Base-by-base conservation (phyloP, 129 eudicot species). In the Artemisia argyi region DNA sequence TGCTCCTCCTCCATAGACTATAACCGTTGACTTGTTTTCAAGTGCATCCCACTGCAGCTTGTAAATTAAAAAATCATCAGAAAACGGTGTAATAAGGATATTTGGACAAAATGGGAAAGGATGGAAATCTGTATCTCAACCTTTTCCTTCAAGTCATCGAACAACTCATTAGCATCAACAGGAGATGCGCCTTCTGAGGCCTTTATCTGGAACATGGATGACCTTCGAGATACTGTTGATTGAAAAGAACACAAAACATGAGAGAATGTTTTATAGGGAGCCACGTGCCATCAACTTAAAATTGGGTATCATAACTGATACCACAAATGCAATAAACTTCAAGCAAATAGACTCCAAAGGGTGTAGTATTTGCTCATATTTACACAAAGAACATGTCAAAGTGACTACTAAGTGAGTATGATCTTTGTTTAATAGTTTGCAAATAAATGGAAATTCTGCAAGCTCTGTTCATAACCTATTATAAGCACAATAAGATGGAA, bases 1-100 rank as follows among this genome's bases (percentile, higher is more conserved):
- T 39, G 89, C 97, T 50, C 99, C 99, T 84, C 99, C 99, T 66
- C 99, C 99, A 65, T 94, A 93, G 71, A 85, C 47, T 73, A 90
- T 66, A 15, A 94, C 97, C 4, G 97, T 94, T 4, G 97, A 80
- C 82, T 94, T 94, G 91, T 94, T 86, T 76, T 94, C 99, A 85
- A 94, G 81, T 61, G 87, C 89, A 77, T 94, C 99, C 99, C 99
- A 94, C 94, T 90, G 42, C 66, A 63, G 19, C 48, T 57, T 8
- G 39, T 48, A 73, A 26, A 28, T 28, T 3, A 26, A 28, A 28
- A 28, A 28, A 28, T 28, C 30, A 28, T 28, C 30, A 8, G 17
- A 28, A 67, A 66, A 16, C 32, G 48, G 15, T 70, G 65, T 51
- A 42, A 78, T 22, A 52, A 51, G 55, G 3, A 15, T 22, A 22